A percentile compares a stretch with the other conserved stretches of the same genome.
phyloP scores from a whole-genome alignment of 768 basidiomycete species.

The Crucibulum laeve region DNA sequence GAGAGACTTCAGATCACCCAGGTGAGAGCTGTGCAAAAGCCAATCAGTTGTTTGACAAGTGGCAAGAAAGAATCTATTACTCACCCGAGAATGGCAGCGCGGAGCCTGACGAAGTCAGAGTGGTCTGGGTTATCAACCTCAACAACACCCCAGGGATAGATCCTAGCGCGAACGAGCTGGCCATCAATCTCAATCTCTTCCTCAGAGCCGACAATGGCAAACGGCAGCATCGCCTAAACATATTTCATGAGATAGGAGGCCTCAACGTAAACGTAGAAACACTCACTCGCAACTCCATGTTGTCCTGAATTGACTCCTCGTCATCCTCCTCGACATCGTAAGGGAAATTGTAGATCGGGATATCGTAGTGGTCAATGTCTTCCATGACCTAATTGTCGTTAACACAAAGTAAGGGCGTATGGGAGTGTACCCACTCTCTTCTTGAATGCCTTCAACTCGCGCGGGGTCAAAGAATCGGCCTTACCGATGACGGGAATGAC shows the following conservation, averaged over 20 bases:
- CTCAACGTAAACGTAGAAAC: not conserved
- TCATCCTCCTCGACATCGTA: slow-evolving; percentile 94
- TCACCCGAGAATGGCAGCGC: slow-evolving; percentile 69
- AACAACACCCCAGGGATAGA: slow-evolving; percentile 91
- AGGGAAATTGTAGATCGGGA: slow-evolving; percentile 92
- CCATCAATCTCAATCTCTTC: slow-evolving; percentile 82
- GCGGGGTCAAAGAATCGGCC: slow-evolving; percentile 80
- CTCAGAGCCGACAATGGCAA: slow-evolving; percentile 86
- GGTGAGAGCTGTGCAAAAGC: slow-evolving; percentile 54
- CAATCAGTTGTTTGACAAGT: slow-evolving; percentile 5
- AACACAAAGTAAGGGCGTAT: not conserved
- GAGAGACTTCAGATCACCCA: slow-evolving; percentile 80
- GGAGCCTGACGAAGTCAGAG: slow-evolving; percentile 78
- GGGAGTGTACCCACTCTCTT: slow-evolving; percentile 46
- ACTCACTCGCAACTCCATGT: slow-evolving; percentile 78
- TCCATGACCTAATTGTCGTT: slow-evolving; percentile 68
- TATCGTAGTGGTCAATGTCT: slow-evolving; percentile 86
- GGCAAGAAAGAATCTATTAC: slow-evolving; percentile 23
- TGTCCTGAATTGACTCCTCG: slow-evolving; percentile 86
- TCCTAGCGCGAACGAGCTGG: slow-evolving; percentile 71
- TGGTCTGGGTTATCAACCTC: slow-evolving; percentile 92
- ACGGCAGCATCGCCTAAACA: slow-evolving; percentile 62
- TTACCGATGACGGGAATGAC: slow-evolving; percentile 92
- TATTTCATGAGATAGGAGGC: slow-evolving; percentile 1
- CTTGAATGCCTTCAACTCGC: slow-evolving; percentile 81